Evolutionary conservation across 2,329 filamentous ascomycete genomes (phyloP).

Genomic region (Fusarium praegraminearum): DNA sequence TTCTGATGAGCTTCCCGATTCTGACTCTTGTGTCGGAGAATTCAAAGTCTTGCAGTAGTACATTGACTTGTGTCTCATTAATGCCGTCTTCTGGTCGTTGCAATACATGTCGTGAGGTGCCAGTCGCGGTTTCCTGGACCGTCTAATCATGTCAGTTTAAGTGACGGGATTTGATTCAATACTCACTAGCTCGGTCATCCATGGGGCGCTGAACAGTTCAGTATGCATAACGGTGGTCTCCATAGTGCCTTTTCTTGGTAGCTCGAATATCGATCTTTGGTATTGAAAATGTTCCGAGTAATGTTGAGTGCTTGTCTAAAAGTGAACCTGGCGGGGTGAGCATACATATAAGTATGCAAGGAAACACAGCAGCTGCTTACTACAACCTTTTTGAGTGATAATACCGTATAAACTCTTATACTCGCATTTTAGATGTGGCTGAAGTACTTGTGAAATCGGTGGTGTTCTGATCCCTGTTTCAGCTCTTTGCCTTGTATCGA

Average conservation of each 20-base stretch:
- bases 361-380: background rate
- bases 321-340: too few species aligned
- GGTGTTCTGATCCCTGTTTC: background rate
- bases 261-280: too few species aligned
- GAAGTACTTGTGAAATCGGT: background rate
- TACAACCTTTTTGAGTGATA: background rate
- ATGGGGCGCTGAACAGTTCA: too few species aligned
- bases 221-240: too few species aligned
- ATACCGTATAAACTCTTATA: background rate
- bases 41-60: background rate
- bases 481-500: background rate
- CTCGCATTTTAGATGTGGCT: background rate
- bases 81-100: background rate
- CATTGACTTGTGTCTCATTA: accelerated
- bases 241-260: too few species aligned
- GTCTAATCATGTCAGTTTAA: background rate
- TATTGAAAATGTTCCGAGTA: too few species aligned
- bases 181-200: too few species aligned
- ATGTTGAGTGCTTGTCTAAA: too few species aligned
- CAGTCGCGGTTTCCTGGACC: background rate
- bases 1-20: background rate
- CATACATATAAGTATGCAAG: too few species aligned
- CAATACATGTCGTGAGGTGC: background rate
- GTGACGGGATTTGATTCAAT: accelerated
- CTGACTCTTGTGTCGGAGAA: too few species aligned